Percentiles rank a stretch among this genome's conserved stretches.
phyloP scores from a whole-genome alignment of 306 rosid species.

The Rosa rugosa region DNA sequence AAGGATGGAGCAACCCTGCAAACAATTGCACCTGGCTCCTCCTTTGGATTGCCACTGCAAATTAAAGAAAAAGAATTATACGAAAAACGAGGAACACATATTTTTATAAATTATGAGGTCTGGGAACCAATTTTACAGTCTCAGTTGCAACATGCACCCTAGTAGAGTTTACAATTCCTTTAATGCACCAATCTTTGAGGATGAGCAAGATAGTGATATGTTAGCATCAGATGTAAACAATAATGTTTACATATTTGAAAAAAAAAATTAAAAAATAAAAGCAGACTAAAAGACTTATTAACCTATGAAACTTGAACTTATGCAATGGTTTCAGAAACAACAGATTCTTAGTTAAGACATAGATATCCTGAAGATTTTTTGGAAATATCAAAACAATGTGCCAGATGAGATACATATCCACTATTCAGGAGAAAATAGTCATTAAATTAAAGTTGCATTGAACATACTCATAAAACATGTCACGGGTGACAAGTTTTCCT shows the following conservation, averaged over 20 bases:
- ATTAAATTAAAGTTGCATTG: conserved; percentile 10
- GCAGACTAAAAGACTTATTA: conserved; percentile 37
- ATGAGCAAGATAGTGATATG: not conserved
- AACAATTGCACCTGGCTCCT: conserved; percentile 93
- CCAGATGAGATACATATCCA: not conserved
- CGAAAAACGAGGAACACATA: not conserved
- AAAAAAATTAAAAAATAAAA: not conserved
- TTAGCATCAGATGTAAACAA: not conserved
- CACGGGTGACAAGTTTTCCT: conserved; percentile 81
- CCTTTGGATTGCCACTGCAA: conserved; percentile 90
- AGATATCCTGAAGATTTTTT: not conserved
- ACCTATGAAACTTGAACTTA: not conserved
- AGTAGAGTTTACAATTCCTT: not conserved
- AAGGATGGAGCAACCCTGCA: conserved; percentile 92
- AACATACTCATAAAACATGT: conserved; percentile 97
- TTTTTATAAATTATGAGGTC: not conserved
- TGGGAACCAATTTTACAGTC: conserved; percentile 14
- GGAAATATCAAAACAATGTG: not conserved
- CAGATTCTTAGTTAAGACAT: not conserved
- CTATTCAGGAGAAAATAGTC: not conserved
- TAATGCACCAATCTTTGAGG: conserved; percentile 14
- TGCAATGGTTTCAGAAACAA: not conserved
- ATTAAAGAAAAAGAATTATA: not conserved
- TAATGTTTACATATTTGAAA: not conserved
- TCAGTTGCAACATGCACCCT: not conserved